These are phyloP conservation scores for Erodium moschatum DNA, from an alignment of 441 rosid genomes.

Conservation along the genomic window DNA sequence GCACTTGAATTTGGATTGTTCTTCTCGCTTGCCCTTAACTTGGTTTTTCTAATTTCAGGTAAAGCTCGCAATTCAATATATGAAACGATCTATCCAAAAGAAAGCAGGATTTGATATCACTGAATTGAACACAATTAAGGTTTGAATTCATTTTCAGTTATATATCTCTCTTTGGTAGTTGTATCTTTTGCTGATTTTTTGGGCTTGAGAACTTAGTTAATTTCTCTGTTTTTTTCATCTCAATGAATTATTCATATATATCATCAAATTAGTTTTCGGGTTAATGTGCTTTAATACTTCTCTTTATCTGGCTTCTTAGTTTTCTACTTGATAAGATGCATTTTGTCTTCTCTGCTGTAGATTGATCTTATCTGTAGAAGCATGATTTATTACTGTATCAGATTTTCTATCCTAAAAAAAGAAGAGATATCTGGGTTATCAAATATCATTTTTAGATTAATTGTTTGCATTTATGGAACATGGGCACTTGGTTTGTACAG, in stretches of 20 bases:
- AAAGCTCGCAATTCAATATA: constrained; percentile 85
- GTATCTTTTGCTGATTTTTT: background rate
- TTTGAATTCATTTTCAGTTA: constrained; percentile 23
- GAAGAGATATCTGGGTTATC: no score
- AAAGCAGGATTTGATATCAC: constrained; percentile 87
- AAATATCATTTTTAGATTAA: no score
- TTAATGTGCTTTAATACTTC: background rate
- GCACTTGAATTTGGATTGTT: background rate
- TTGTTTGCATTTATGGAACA: no score
- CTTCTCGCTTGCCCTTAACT: background rate
- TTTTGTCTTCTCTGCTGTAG: background rate
- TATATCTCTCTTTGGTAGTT: constrained; percentile 12
- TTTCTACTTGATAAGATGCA: background rate
- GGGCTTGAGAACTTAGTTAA: background rate
- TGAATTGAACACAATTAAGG: constrained; percentile 83
- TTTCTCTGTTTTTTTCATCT: background rate
- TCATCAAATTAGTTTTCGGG: background rate
- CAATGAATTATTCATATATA: background rate
- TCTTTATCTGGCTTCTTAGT: background rate
- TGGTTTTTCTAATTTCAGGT: constrained; percentile 45
- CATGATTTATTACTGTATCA: background rate
- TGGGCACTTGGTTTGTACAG: no score
- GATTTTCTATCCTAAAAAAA: background rate
- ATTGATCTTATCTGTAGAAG: background rate
- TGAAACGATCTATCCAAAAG: constrained; percentile 74